phyloP scores from a whole-genome alignment of 2,329 filamentous ascomycete genomes.

The Aspergillus fijiensis region DNA sequence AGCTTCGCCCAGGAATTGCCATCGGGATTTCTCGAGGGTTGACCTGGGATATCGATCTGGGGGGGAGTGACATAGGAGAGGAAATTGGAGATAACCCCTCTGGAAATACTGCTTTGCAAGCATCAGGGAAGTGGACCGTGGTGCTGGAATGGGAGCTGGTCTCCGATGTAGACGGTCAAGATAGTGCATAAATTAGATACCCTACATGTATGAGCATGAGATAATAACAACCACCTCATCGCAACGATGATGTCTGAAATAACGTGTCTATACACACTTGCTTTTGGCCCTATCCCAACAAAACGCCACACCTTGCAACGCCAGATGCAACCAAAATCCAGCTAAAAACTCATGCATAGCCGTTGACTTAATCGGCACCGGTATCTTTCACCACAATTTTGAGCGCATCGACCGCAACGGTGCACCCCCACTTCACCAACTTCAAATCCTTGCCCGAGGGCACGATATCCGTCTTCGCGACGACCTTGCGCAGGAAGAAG shows the following conservation, averaged over 20 bases:
- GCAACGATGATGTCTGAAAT: background rate
- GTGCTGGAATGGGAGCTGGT: conserved; percentile 44
- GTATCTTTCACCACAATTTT: conserved; percentile 31
- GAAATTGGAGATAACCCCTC: background rate
- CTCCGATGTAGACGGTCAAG: background rate
- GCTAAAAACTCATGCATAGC: background rate
- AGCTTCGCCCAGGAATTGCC: conserved; percentile 20
- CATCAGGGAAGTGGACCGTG: conserved; percentile 34
- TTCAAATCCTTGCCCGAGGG: conserved; percentile 53
- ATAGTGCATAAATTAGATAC: background rate
- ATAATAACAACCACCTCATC: background rate
- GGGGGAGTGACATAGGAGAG: background rate
- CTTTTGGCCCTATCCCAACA: conserved; percentile 32
- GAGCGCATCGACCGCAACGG: conserved; percentile 42
- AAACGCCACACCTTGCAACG: background rate
- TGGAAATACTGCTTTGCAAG: background rate
- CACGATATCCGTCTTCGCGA: conserved; percentile 63
- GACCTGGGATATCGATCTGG: conserved; percentile 38
- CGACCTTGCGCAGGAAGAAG: conserved; percentile 75
- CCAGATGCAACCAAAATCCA: background rate
- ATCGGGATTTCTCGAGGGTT: conserved; percentile 35
- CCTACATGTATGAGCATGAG: conserved; percentile 2
- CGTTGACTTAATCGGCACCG: background rate
- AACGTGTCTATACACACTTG: conserved; percentile 7
- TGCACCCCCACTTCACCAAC: conserved; percentile 49